Conservation (phyloP, 768 basidiomycete species). For the Russula sp. region DNA sequence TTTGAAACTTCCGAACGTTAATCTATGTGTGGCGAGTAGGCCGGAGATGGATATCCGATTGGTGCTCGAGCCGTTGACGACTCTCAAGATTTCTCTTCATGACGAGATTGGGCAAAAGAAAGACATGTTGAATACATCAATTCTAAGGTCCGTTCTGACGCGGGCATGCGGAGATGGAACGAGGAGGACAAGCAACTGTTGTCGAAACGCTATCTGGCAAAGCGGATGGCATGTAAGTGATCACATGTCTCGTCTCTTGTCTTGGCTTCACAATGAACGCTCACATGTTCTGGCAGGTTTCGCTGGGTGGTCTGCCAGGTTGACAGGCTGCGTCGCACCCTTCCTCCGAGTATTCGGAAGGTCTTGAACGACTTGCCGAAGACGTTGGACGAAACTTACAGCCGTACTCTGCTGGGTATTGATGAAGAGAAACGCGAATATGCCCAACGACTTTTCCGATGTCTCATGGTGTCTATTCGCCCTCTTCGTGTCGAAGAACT, state of each 20-base stretch:
- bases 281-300: background rate
- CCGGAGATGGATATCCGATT: background rate
- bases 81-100: background rate
- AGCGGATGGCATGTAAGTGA: constrained; percentile 18
- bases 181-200: background rate
- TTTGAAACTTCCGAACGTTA: background rate
- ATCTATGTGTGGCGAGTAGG: background rate
- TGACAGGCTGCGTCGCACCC: background rate
- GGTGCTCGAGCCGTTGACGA: background rate
- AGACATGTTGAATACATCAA: background rate
- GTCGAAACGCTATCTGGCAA: background rate
- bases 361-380: background rate
- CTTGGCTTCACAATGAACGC: too few species aligned
- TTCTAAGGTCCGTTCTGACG: background rate
- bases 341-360: background rate
- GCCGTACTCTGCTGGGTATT: background rate
- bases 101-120: background rate
- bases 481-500: constrained; percentile 15
- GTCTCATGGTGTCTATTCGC: constrained; percentile 4
- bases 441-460: constrained; percentile 10
- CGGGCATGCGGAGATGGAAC: background rate
- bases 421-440: background rate
- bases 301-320: constrained; percentile 8
- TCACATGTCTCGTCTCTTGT: background rate
- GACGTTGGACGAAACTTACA: constrained; percentile 7